These are phyloP conservation scores for Eimeria sp. DNA, from an alignment of 169 alveolate species.

Conservation along the genomic window DNA sequence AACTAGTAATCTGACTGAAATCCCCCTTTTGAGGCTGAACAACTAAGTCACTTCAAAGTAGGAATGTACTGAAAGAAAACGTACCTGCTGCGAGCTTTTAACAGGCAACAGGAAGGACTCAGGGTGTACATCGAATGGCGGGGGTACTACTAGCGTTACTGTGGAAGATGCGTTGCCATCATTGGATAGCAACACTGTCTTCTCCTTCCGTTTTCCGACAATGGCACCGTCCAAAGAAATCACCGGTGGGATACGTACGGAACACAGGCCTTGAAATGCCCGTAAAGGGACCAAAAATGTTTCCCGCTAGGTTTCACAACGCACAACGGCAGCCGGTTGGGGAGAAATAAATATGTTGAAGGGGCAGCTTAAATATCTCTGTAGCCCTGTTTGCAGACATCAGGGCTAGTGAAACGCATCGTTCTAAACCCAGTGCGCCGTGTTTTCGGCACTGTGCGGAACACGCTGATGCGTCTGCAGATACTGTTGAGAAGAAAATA, in stretches of 20 bases:
- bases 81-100: conserved; percentile 52
- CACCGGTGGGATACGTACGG: conserved; percentile 31
- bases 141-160: conserved; percentile 15
- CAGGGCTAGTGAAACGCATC: background rate
- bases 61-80: background rate
- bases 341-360: background rate
- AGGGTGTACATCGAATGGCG: conserved; percentile 61
- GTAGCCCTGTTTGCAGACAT: background rate
- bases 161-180: conserved; percentile 49
- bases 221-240: conserved; percentile 53
- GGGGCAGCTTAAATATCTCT: background rate
- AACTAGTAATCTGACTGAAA: background rate
- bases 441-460: background rate
- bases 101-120: conserved; percentile 24
- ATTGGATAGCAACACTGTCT: conserved; percentile 55
- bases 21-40: background rate
- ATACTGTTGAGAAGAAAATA: background rate
- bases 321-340: background rate
- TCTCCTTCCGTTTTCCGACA: conserved; percentile 67
- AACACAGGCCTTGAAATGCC: conserved; percentile 78
- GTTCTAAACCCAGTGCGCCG: background rate
- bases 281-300: conserved; percentile 80
- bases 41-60: background rate
- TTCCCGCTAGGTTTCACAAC: conserved; percentile 64
- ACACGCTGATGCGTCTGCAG: background rate